Evolutionary conservation across 169 alveolate species (phyloP).

Genomic region (Ichthyophthirius multifiliis): DNA sequence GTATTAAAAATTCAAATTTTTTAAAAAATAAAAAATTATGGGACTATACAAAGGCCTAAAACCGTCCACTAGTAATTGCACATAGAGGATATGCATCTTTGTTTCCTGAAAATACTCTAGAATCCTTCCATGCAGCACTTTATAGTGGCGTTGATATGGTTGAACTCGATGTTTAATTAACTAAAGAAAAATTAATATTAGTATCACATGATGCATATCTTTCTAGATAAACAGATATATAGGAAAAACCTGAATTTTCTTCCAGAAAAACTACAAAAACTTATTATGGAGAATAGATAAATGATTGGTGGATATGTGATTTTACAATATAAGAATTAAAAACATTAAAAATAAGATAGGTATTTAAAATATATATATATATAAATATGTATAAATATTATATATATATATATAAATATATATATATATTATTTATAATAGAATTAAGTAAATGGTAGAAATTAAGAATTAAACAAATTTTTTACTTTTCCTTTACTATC

Average conservation of each 20-base stretch:
- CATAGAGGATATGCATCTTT: constrained; percentile 33
- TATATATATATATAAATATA: background rate
- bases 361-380: background rate
- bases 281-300: background rate
- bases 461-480: background rate
- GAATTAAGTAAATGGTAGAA: background rate
- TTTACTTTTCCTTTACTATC: background rate
- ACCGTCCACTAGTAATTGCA: constrained; percentile 17
- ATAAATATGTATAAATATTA: no score
- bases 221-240: background rate
- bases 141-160: constrained; percentile 34
- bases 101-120: constrained; percentile 34
- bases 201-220: constrained; percentile 1
- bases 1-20: no score
- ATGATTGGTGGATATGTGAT: background rate
- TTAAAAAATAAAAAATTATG: no score
- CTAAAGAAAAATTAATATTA: background rate
- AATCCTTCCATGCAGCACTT: constrained; percentile 29
- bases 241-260: background rate
- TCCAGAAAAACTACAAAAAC: background rate
- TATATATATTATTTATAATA: background rate
- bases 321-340: background rate
- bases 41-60: background rate
- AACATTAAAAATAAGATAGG: background rate
- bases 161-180: constrained; percentile 31